A percentile compares a stretch with the other conserved stretches of the same genome.
Evolutionary conservation across 352 stramenopile species (phyloP).

Genomic region (Ophiocytium majus): DNA sequence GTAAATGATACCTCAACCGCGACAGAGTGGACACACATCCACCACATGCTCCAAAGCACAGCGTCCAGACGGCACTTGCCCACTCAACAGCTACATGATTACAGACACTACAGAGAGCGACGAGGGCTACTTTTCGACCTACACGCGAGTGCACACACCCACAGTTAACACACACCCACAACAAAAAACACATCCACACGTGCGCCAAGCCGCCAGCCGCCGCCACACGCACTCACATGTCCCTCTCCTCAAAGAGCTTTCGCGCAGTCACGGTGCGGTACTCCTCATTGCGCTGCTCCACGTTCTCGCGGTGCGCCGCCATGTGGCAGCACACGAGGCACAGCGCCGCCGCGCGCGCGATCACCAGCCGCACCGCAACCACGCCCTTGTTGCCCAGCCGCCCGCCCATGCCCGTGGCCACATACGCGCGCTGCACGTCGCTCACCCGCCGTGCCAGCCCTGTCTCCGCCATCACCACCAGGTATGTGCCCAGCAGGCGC

Average conservation of each 20-base stretch:
- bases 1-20: no score
- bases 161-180: no score
- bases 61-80: no score
- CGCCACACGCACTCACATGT: no score
- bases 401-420: slow-evolving; percentile 96
- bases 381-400: slow-evolving; percentile 99
- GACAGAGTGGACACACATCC: no score
- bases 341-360: slow-evolving; percentile 89
- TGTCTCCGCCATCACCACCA: slow-evolving; percentile 89
- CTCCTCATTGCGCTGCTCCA: slow-evolving; percentile 91
- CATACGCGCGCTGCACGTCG: slow-evolving; percentile 67
- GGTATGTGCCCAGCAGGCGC: slow-evolving; percentile 92
- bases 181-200: no score
- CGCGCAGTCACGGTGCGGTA: slow-evolving; percentile 94
- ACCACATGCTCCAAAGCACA: no score
- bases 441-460: slow-evolving; percentile 64
- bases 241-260: slow-evolving; percentile 80
- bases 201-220: no score
- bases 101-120: no score
- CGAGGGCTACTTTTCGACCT: no score
- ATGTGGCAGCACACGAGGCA: slow-evolving; percentile 99
- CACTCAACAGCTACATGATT: no score
- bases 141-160: no score
- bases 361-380: slow-evolving; percentile 86
- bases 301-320: slow-evolving; percentile 95